Evolutionary conservation across 495 filamentous ascomycete genomes (phyloP), one percentile per base, ranked within the genome.

Genomic region (Penicillium robsamsonii): DNA sequence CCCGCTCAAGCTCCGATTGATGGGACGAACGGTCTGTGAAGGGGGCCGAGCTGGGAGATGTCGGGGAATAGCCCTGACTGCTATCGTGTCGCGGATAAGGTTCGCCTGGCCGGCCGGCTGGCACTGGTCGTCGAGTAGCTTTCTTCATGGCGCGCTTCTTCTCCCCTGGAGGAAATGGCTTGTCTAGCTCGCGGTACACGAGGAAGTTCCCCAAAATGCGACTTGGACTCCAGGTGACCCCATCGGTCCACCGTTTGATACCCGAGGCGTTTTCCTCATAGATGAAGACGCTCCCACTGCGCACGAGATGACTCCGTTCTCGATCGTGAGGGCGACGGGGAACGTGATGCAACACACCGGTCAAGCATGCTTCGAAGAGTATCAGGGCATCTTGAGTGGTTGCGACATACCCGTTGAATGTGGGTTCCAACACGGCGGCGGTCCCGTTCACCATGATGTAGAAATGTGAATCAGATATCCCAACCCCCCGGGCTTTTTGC

Each of bases 191-290:
- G 20, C 92, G 87, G 67, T 97, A 97, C 58, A 97, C 81, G 30
- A 96, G 81, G 62, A 91, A 95, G 62, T 96, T 96, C 42, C 86
- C 87, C 43, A 94, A 73, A 33, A 96, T 92, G 15, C 92, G 86
- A 68, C 91, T 95, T 0, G 92, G 91, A 63, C 89, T 93, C 92
- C 92, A 96, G 17, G 84, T 84, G 12, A 89, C 81, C 3, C 91
- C 91, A 67, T 97, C 92, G 0, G 92, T 96, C 92, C 92, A 96
- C 40, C 92, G 81, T 73, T 93, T 95, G 71, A 96, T 95, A 2
- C 89, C 89, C 1, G 91, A 93, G 1, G 88, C 84, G 53, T 88
- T 84, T 66, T 96, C 90, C 65, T 94, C 89, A 71, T 96, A 96
- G 59, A 96, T 88, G 68, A 96, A 93, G 11, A 96, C 82, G 51